Conservation (phyloP, 2,329 filamentous ascomycete species). For the Zasmidium angulare region DNA sequence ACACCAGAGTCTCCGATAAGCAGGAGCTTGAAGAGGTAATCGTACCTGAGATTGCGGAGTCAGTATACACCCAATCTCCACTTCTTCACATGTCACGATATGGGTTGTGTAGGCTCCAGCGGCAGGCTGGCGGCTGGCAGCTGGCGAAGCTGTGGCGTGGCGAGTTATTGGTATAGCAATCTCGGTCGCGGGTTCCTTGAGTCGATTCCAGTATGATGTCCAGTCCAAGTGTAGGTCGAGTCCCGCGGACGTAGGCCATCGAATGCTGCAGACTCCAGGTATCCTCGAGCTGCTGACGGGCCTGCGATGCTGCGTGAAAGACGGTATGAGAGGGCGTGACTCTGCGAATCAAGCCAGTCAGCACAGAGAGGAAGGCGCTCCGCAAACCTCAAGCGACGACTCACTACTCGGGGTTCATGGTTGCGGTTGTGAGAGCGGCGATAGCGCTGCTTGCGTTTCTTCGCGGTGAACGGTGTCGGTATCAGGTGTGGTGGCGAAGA, state of each 20-base stretch:
- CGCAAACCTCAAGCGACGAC: constrained; percentile 40
- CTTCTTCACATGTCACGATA: not conserved
- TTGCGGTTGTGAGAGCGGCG: constrained; percentile 15
- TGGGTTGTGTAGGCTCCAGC: not conserved
- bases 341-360: constrained; percentile 11
- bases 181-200: not conserved
- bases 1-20: constrained; percentile 99
- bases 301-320: not conserved
- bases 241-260: not conserved
- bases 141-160: not conserved
- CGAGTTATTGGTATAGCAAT: not conserved
- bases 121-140: not conserved
- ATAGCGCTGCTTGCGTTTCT: constrained; percentile 3
- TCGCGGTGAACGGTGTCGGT: not conserved
- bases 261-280: not conserved
- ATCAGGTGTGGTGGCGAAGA: not conserved
- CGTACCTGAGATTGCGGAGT: constrained; percentile 72
- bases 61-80: not conserved
- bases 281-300: not conserved
- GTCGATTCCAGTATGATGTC: not conserved
- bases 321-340: constrained; percentile 1
- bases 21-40: constrained; percentile 99
- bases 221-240: not conserved
- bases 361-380: constrained; percentile 9
- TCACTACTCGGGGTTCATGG: constrained; percentile 92